Evolutionary conservation across 2,329 filamentous ascomycete species (phyloP).

Genomic region (Pseudocercospora vitis): DNA sequence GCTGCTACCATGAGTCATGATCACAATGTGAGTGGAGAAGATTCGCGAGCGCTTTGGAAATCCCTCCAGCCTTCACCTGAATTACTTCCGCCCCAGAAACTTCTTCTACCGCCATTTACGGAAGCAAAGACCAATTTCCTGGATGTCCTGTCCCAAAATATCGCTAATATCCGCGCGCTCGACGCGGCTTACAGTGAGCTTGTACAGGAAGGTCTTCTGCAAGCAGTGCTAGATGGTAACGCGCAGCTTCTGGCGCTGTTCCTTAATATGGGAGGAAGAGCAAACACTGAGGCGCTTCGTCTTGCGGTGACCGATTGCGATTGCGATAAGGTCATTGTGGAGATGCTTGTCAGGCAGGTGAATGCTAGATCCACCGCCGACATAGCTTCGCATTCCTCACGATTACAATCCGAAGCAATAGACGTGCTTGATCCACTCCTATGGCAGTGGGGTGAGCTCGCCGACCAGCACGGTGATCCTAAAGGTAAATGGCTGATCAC

Average conservation of each 20-base stretch:
- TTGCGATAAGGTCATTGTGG: constrained; percentile 34
- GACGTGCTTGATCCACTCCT: constrained; percentile 37
- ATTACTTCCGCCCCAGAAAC: constrained; percentile 30
- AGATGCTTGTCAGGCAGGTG: constrained; percentile 23
- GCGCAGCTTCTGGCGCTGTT: constrained; percentile 29
- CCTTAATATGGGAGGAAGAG: constrained; percentile 27
- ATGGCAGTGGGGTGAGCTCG: constrained; percentile 39
- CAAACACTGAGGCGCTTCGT: constrained; percentile 32
- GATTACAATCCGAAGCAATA: constrained; percentile 9
- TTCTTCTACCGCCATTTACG: constrained; percentile 21
- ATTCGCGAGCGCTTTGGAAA: constrained; percentile 21
- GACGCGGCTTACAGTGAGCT: constrained; percentile 31
- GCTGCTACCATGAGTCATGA: too few relatives aligned
- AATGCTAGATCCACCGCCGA: not conserved
- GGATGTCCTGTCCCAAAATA: constrained; percentile 15
- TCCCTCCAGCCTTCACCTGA: constrained; percentile 22
- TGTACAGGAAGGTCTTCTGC: constrained; percentile 31
- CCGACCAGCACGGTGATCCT: constrained; percentile 25
- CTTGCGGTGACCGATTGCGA: constrained; percentile 36
- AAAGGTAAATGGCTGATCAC: constrained; percentile 36
- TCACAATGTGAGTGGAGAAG: constrained; percentile 2
- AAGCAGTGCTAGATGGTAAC: constrained; percentile 31
- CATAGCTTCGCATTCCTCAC: not conserved
- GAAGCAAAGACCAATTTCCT: constrained; percentile 18
- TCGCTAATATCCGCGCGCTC: constrained; percentile 13